Base-by-base conservation (phyloP, 2,329 filamentous ascomycete genomes). In the Colletotrichum sp. region DNA sequence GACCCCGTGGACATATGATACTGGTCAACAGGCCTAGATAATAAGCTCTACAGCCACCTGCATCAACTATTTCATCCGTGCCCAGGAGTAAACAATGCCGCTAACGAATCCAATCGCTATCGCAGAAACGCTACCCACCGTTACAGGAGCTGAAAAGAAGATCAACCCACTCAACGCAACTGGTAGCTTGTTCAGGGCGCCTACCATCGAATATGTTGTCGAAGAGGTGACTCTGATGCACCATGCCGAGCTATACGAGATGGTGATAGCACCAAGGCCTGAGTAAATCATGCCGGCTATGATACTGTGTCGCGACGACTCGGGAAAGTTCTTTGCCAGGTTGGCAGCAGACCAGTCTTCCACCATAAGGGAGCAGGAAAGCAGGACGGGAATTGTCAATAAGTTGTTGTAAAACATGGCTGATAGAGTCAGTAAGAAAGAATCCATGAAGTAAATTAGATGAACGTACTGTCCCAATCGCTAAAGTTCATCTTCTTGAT, bases 401-500 rank as follows among this genome's bases (percentile, higher is more conserved):
- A 99, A 91, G 87, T 99, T 99, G 92, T 99, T 99, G 91, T 99
- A 99, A 89, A 97, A 99, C 97, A 99, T 99, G 83, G 96, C 96
- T 99, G 63, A 5, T 82, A 87, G 80, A 44, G 10, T 26, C 34
- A 64, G 62, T 32, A 21, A 65, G 34, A 21, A 88, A 84, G 57
- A 12, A 64, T 44, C 5, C 16, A 16, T 9, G 2, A 16, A 4
- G 21, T 15, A 5, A 34, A n/a, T 0, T 0, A 9, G 7, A 78
- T 24, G 36, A 30, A 93, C 96, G 87, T 90, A 98, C 96, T 98
- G 86, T 99, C 97, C 89, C 98, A 99, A 85, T 99, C 97, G 90
- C 98, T 98, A 88, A 99, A 99, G 90, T 98, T 98, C 89, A 98
- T 98, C 87, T 97, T 92, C 93, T 99, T 99, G 85, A 99, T 99